These are phyloP conservation scores for Aspergillus olivimuriae DNA, from an alignment of 495 filamentous ascomycete genomes.

Conservation along the genomic window DNA sequence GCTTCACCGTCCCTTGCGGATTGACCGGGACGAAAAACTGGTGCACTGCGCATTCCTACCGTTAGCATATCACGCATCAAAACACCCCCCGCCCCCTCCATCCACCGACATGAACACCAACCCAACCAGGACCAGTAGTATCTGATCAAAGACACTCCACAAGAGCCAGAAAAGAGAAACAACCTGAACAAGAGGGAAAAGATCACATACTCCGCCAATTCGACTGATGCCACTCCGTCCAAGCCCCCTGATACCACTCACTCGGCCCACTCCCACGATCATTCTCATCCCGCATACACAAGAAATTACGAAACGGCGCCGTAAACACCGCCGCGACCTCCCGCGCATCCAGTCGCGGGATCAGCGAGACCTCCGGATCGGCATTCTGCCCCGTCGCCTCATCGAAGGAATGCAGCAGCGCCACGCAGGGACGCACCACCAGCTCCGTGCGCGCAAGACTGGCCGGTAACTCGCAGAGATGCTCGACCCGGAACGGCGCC, in stretches of 20 bases:
- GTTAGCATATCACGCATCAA: background rate
- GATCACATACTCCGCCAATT: slow-evolving; percentile 50
- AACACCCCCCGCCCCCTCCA: too few species aligned
- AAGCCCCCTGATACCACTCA: slow-evolving; percentile 52
- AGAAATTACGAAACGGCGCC: slow-evolving; percentile 70
- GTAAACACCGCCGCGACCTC: slow-evolving; percentile 92
- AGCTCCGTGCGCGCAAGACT: slow-evolving; percentile 76
- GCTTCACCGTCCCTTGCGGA: slow-evolving; percentile 53
- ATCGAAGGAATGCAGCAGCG: slow-evolving; percentile 62
- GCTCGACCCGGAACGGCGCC: slow-evolving; percentile 68
- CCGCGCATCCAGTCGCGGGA: slow-evolving; percentile 71
- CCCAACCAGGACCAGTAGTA: too few species aligned
- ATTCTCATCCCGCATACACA: slow-evolving; percentile 44
- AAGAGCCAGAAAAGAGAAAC: slow-evolving; percentile 5
- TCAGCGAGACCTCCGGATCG: slow-evolving; percentile 61
- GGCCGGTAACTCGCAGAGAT: slow-evolving; percentile 74
- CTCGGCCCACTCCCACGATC: slow-evolving; percentile 27
- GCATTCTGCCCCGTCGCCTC: slow-evolving; percentile 27
- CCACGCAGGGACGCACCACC: slow-evolving; percentile 79
- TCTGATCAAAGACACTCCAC: too few species aligned
- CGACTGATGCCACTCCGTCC: slow-evolving; percentile 58
- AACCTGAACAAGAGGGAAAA: slow-evolving; percentile 1
- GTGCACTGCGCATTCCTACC: slow-evolving; percentile 48
- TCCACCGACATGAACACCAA: too few species aligned
- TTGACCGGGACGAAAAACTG: slow-evolving; percentile 79